Percentiles rank a stretch among this genome's conserved stretches.
These are phyloP conservation scores for Sungouiozyma ichnusensis DNA, from an alignment of 805 yeast genomes.

Conservation along the genomic window DNA sequence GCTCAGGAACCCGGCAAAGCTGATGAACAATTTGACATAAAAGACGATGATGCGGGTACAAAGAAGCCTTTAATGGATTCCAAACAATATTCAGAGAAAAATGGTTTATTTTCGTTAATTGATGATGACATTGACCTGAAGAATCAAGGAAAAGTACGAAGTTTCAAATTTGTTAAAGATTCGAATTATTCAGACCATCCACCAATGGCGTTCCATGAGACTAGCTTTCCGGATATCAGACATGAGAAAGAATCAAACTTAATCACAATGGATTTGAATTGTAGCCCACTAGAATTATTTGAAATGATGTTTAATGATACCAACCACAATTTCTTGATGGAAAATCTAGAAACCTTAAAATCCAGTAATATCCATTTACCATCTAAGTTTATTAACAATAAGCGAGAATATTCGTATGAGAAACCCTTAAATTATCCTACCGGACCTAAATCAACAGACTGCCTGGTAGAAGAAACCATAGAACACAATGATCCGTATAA, in stretches of 20 bases:
- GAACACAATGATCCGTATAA: constrained; percentile 37
- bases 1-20: too few species aligned
- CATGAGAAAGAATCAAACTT: constrained; percentile 42
- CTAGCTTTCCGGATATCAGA: constrained; percentile 36
- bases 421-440: constrained; percentile 71
- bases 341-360: constrained; percentile 33
- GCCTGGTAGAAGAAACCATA: constrained; percentile 60
- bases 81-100: background rate
- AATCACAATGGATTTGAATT: constrained; percentile 31
- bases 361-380: constrained; percentile 30
- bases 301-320: constrained; percentile 61
- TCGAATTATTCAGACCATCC: constrained; percentile 46
- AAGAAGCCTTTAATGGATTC: background rate
- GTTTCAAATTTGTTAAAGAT: constrained; percentile 28
- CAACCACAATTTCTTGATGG: constrained; percentile 32
- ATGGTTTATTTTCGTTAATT: background rate
- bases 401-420: constrained; percentile 51
- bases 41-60: background rate
- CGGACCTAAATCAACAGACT: constrained; percentile 88
- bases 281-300: constrained; percentile 67
- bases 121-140: constrained; percentile 1
- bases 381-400: constrained; percentile 31
- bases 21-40: background rate
- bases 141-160: background rate
- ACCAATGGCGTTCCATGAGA: constrained; percentile 52